Evolutionary conservation across 805 yeast species (phyloP).

Genomic region (Lipomyces lipofer): DNA sequence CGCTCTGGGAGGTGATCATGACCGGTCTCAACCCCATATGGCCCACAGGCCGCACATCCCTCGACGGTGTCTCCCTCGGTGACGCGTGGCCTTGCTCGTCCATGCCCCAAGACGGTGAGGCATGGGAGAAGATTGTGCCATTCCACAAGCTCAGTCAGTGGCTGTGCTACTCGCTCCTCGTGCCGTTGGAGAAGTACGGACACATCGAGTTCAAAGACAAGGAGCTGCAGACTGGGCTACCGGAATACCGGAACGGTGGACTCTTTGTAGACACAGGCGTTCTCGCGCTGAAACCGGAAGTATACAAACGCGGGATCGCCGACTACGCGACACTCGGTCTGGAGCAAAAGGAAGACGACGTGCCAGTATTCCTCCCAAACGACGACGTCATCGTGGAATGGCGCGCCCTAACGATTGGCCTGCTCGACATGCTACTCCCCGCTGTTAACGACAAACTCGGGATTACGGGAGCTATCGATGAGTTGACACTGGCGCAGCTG

Average conservation of each 20-base stretch:
- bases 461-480: slow-evolving; percentile 36
- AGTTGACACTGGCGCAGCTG: slow-evolving; percentile 54
- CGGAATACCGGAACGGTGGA: slow-evolving; percentile 68
- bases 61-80: slow-evolving; percentile 56
- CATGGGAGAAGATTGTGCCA: slow-evolving; percentile 51
- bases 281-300: slow-evolving; percentile 49
- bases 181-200: slow-evolving; percentile 47
- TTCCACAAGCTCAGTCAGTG: slow-evolving; percentile 69
- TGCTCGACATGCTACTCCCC: slow-evolving; percentile 55
- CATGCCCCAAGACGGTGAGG: slow-evolving; percentile 38
- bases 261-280: slow-evolving; percentile 58
- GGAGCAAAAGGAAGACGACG: slow-evolving; percentile 22
- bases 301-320: slow-evolving; percentile 43
- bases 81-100: slow-evolving; percentile 56
- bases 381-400: slow-evolving; percentile 67
- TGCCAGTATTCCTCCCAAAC: slow-evolving; percentile 55
- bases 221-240: slow-evolving; percentile 52
- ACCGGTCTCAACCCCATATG: slow-evolving; percentile 58
- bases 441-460: slow-evolving; percentile 51
- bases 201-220: slow-evolving; percentile 9
- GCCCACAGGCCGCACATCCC: slow-evolving; percentile 52
- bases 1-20: slow-evolving; percentile 58
- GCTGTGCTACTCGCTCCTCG: slow-evolving; percentile 61
- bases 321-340: slow-evolving; percentile 38
- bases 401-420: slow-evolving; percentile 62